Evolutionary conservation across 1,139 yeast genomes (phyloP).

Genomic region (Pichia sp.): DNA sequence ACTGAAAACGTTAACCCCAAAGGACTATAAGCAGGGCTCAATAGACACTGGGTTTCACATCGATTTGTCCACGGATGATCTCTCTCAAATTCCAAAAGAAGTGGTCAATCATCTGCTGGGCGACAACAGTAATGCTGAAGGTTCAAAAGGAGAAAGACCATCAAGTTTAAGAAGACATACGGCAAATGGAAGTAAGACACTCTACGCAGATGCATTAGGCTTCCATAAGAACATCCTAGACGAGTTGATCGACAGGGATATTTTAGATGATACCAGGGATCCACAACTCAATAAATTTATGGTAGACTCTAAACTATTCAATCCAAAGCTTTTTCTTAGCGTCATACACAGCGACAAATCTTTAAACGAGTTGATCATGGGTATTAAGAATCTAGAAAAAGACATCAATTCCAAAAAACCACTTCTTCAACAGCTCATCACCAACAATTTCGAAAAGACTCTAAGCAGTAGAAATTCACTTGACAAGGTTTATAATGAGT

Average conservation of each 20-base stretch:
- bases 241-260: conserved; percentile 34
- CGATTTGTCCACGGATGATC: conserved; percentile 24
- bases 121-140: conserved; percentile 18
- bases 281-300: conserved; percentile 44
- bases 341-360: conserved; percentile 67
- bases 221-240: conserved; percentile 41
- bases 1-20: conserved; percentile 33
- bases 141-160: conserved; percentile 8
- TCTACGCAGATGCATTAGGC: conserved; percentile 44
- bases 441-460: conserved; percentile 66
- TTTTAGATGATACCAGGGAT: conserved; percentile 36
- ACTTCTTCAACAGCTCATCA: conserved; percentile 60
- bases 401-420: conserved; percentile 60
- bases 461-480: conserved; percentile 67
- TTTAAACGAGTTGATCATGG: conserved; percentile 49
- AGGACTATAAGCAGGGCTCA: conserved; percentile 31
- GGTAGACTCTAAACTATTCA: conserved; percentile 67
- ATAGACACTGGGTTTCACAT: conserved; percentile 19
- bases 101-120: conserved; percentile 31
- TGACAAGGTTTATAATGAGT: conserved; percentile 50
- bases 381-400: conserved; percentile 52
- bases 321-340: conserved; percentile 61
- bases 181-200: conserved; percentile 4
- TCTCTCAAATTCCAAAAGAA: conserved; percentile 26
- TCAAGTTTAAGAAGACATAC: conserved; percentile 13